Base-by-base conservation (phyloP, 805 yeast genomes). In the Jamesozyma spencerorum region DNA sequence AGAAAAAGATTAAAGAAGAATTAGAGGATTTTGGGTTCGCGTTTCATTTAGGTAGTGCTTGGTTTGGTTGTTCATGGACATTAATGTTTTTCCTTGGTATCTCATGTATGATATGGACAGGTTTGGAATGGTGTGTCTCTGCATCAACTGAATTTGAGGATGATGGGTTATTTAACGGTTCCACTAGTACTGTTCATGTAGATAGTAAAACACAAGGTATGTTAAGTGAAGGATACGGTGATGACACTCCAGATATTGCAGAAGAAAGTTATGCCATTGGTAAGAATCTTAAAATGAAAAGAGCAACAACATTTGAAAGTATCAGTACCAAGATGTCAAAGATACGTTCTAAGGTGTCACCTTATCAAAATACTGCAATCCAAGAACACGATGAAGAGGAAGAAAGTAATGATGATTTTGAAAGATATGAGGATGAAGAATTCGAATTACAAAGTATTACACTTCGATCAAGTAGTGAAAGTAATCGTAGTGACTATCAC, bases 101-200 rank as follows among this genome's bases (percentile, higher is more conserved):
- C 2, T 53, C 59, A 12, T 48, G 56, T 27, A 39, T 55, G 6
- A 49, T 54, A 3, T 60, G 64, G 63, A 50, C 60, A 4, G 64
- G 64, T 29, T 38, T 58, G 8, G 64, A 57, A 46, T 60, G 64
- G 64, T 60, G 64, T 45, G 40, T 59, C 6, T 36, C 53, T 5
- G 51, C 46, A 32, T 40, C 20, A 18, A 13, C 12, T 5, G 18
- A 32, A 5, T 17, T 18, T 2, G 36, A 33, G 4, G 24, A 18
- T 12, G 29, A 27, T 19, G 34, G 27, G 7, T 24, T 37, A 22
- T n/a, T 39, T n/a, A 33, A 27, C 18, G 42, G 20, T 20, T 27
- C 41, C 13, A 31, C 18, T 5, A 31, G 18, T n/a, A 15, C 14
- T 14, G 15, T 5, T 14, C 11, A n/a, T 31, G 5, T 31, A 5